phyloP scores from a whole-genome alignment of 768 basidiomycete species.

The Erythrobasidium yunnanense region DNA sequence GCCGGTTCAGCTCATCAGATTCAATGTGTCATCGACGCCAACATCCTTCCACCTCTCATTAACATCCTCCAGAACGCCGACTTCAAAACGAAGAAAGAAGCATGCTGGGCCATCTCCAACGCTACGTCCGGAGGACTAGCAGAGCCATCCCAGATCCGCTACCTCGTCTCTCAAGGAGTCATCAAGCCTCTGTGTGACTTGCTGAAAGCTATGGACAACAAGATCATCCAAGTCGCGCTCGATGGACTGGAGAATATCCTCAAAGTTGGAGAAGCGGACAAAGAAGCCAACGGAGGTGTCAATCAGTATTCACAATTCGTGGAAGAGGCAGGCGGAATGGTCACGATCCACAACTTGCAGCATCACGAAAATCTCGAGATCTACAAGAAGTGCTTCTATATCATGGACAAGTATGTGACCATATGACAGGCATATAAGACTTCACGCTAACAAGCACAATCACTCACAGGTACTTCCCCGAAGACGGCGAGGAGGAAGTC shows the following conservation, averaged over 20 bases:
- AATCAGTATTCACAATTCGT: slow-evolving; percentile 91
- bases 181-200: slow-evolving; percentile 97
- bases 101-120: slow-evolving; percentile 99
- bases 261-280: slow-evolving; percentile 94
- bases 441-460: neutral
- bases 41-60: slow-evolving; percentile 94
- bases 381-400: slow-evolving; percentile 75
- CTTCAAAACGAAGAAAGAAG: slow-evolving; percentile 99
- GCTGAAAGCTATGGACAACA: slow-evolving; percentile 97
- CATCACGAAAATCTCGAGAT: slow-evolving; percentile 99
- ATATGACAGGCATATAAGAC: too few species aligned
- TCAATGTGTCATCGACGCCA: slow-evolving; percentile 92
- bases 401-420: slow-evolving; percentile 96
- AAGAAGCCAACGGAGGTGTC: slow-evolving; percentile 61
- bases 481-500: slow-evolving; percentile 70
- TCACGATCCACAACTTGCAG: slow-evolving; percentile 95
- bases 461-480: slow-evolving; percentile 46
- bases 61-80: slow-evolving; percentile 95
- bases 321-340: slow-evolving; percentile 98
- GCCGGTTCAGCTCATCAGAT: slow-evolving; percentile 95
- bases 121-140: slow-evolving; percentile 95
- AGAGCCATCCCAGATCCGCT: slow-evolving; percentile 92
- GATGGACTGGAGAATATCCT: slow-evolving; percentile 97
- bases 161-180: slow-evolving; percentile 93
- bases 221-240: slow-evolving; percentile 89